Conservation (phyloP, 2,329 filamentous ascomycete species). For the Sclerotinia spermophila region DNA sequence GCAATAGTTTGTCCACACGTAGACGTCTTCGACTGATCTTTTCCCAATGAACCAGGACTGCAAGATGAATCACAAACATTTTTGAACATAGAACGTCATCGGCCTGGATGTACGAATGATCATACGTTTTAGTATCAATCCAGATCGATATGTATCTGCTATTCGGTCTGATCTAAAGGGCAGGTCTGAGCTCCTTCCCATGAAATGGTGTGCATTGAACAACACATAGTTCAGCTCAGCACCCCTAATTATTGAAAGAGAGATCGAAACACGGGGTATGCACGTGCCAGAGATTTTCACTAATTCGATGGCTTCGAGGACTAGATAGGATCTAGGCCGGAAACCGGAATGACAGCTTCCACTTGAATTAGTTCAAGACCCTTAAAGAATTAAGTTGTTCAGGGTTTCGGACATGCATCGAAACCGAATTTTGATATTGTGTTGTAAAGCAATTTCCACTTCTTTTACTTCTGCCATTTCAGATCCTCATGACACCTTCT, state of each 20-base stretch:
- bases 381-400: not conserved
- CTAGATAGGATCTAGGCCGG: not conserved
- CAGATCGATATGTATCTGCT: slow-evolving; percentile 1
- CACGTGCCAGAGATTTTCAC: slow-evolving; percentile 8
- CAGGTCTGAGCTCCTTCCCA: slow-evolving; percentile 6
- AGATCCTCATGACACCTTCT: not conserved
- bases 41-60: not conserved
- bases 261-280: slow-evolving; percentile 16
- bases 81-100: not conserved
- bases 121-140: not conserved
- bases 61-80: not conserved
- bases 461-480: not conserved
- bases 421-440: not conserved
- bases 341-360: not conserved
- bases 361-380: not conserved
- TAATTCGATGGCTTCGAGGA: not conserved
- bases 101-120: not conserved
- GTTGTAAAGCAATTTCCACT: not conserved
- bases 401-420: not conserved
- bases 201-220: slow-evolving; percentile 12
- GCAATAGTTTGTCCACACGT: slow-evolving; percentile 4
- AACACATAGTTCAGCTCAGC: slow-evolving; percentile 16
- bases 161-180: slow-evolving; percentile 8
- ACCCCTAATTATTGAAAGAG: slow-evolving; percentile 3
- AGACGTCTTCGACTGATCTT: not conserved